Conservation (phyloP, 2,329 filamentous ascomycete species). For the Podosphaera fusca region DNA sequence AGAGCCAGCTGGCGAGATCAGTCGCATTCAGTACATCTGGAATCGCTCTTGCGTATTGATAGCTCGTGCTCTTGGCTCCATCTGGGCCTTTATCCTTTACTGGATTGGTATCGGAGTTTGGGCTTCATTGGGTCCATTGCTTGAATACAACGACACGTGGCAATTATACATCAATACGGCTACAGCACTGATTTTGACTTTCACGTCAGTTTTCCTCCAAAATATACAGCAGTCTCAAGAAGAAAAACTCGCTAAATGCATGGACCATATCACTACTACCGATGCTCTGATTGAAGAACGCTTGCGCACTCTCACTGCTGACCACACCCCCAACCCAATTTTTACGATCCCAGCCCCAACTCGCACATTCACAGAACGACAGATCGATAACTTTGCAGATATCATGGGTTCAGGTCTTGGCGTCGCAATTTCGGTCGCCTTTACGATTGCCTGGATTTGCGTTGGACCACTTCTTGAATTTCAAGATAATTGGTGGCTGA, state of each 20-base stretch:
- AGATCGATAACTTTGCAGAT: constrained; percentile 21
- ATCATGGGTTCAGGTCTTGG: constrained; percentile 21
- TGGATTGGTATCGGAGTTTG: constrained; percentile 18
- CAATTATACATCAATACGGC: constrained; percentile 23
- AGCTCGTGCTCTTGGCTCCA: constrained; percentile 13
- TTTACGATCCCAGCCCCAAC: constrained; percentile 16
- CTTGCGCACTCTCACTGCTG: constrained; percentile 17
- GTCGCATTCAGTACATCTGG: constrained; percentile 5
- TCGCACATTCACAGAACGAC: constrained; percentile 17
- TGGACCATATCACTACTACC: constrained; percentile 16
- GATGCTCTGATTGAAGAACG: constrained; percentile 17
- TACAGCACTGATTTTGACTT: constrained; percentile 21
- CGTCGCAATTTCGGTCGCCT: constrained; percentile 18
- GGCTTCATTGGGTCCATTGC: constrained; percentile 15
- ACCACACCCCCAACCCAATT: constrained; percentile 15
- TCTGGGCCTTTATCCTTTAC: constrained; percentile 16
- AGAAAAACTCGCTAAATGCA: constrained; percentile 14
- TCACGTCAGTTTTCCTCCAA: constrained; percentile 19
- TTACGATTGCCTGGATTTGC: constrained; percentile 18
- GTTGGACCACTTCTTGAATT: constrained; percentile 20
- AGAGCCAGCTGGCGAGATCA: constrained; percentile 1
- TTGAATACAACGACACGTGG: constrained; percentile 17
- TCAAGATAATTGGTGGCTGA: constrained; percentile 23
- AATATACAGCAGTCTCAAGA: constrained; percentile 19
- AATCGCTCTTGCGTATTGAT: constrained; percentile 5